phyloP scores from a whole-genome alignment of 2,329 filamentous ascomycete species.

The Pestalotiopsis sp. region DNA sequence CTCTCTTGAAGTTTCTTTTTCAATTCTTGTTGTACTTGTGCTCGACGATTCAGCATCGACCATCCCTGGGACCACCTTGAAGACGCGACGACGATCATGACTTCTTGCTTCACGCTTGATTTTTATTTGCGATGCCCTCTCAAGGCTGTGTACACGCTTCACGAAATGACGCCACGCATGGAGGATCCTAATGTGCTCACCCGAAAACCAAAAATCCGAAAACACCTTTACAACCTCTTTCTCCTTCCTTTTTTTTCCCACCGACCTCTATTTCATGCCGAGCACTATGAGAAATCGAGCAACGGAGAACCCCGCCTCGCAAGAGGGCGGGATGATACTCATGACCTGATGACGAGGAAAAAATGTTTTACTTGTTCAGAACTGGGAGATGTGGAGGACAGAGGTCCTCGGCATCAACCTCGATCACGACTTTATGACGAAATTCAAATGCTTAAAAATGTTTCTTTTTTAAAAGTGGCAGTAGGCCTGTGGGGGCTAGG shows the following conservation, averaged over 20 bases:
- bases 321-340: conserved; percentile 34
- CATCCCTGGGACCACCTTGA: conserved; percentile 27
- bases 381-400: conserved; percentile 16
- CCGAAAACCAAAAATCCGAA: not conserved
- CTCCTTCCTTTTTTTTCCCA: not conserved
- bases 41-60: conserved; percentile 33
- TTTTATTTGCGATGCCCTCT: conserved; percentile 27
- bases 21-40: conserved; percentile 35
- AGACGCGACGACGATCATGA: conserved; percentile 41
- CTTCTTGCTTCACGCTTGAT: conserved; percentile 36
- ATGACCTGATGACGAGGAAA: conserved; percentile 30
- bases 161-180: conserved; percentile 34
- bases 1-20: conserved; percentile 26
- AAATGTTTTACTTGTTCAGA: conserved; percentile 14
- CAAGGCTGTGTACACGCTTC: conserved; percentile 33
- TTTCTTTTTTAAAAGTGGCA: conserved; percentile 37
- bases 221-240: conserved; percentile 12
- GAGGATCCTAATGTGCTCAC: conserved; percentile 31
- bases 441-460: conserved; percentile 19
- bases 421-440: conserved; percentile 35
- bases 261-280: conserved; percentile 22
- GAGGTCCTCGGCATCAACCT: conserved; percentile 27
- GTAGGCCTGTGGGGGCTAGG: conserved; percentile 31
- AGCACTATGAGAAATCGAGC: conserved; percentile 31
- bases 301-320: conserved; percentile 29